Conservation (phyloP, 2,329 filamentous ascomycete genomes). For the Pseudocercospora macadamiae region DNA sequence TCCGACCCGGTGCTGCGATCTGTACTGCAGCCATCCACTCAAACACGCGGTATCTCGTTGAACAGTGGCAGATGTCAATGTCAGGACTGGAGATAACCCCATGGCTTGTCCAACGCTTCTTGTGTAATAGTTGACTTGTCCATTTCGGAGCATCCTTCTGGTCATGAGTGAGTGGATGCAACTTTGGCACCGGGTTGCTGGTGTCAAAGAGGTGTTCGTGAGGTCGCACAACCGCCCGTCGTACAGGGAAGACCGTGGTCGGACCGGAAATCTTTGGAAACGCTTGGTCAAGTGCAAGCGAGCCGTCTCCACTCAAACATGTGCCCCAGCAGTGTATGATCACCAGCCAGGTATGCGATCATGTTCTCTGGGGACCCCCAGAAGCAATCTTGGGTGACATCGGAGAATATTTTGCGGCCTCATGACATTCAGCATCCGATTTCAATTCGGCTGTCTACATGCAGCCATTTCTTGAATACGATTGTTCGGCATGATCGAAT, state of each 20-base stretch:
- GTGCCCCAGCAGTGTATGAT: slow-evolving; percentile 17
- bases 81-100: slow-evolving; percentile 15
- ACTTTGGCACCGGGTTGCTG: slow-evolving; percentile 24
- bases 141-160: slow-evolving; percentile 9
- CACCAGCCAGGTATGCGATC: slow-evolving; percentile 10
- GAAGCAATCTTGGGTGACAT: slow-evolving; percentile 16
- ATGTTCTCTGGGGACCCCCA: slow-evolving; percentile 6
- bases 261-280: slow-evolving; percentile 8
- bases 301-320: slow-evolving; percentile 25
- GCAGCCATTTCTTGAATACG: slow-evolving; percentile 10
- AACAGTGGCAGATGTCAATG: slow-evolving; percentile 27
- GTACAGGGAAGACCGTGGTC: slow-evolving; percentile 25
- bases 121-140: slow-evolving; percentile 13
- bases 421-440: slow-evolving; percentile 1
- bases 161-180: slow-evolving; percentile 22
- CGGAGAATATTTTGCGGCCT: slow-evolving; percentile 4
- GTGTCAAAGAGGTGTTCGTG: slow-evolving; percentile 17
- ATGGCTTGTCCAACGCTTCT: slow-evolving; percentile 12
- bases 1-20: slow-evolving; percentile 16
- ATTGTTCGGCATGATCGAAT: slow-evolving; percentile 10
- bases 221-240: slow-evolving; percentile 10
- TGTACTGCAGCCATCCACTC: slow-evolving; percentile 24
- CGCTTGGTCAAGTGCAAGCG: slow-evolving; percentile 23
- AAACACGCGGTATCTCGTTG: slow-evolving; percentile 24
- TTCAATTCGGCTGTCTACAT: slow-evolving; percentile 2